Evolutionary conservation across 176 grass and related monocot genomes (phyloP), one percentile per base, ranked within the genome.

Genomic region (Calamus simplicifolius): DNA sequence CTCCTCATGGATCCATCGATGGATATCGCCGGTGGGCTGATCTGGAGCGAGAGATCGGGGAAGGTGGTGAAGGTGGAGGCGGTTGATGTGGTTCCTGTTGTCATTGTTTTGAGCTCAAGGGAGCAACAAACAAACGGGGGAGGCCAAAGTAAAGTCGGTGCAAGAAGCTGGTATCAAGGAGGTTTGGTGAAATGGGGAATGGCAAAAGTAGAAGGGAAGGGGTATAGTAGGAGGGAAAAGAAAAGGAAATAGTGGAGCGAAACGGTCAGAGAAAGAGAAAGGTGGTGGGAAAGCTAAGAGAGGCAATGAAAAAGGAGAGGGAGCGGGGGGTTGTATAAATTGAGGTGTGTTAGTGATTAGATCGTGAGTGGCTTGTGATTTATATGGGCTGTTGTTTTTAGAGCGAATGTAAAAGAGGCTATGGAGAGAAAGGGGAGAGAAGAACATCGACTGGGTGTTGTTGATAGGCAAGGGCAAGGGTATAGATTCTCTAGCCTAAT

Each of bases 291-390:
- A 73, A 80, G 80, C n/a, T 69, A 83, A 64, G 68, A 59, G 49
- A 69, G 18, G 21, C 25, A 5, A 18, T 66, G 69, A 69, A 48
- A 48, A 48, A 54, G 16, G 64, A 54, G 19, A 68, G 75, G 62
- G 49, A 29, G 26, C 16, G 58, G 56, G 73, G 71, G 64, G 64
- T 68, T 69, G 59, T 25, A 69, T 64, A 59, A 82, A 52, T 74
- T 58, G 69, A 77, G 70, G 57, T 64, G 57, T 64, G n/a, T 59
- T 29, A 56, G 70, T 85, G 86, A 95, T 95, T 95, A 90, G 86
- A 74, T 82, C 80, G 89, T 95, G 85, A 89, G 85, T 95, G 85
- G 73, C 81, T 78, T 84, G 90, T 95, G 82, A 95, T 95, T 85
- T 87, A 69, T 69, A 76, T 72, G 50, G 29, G 18, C 51, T 75